Evolutionary conservation across 441 rosid genomes (phyloP).

Genomic region (Adansonia gregorii): DNA sequence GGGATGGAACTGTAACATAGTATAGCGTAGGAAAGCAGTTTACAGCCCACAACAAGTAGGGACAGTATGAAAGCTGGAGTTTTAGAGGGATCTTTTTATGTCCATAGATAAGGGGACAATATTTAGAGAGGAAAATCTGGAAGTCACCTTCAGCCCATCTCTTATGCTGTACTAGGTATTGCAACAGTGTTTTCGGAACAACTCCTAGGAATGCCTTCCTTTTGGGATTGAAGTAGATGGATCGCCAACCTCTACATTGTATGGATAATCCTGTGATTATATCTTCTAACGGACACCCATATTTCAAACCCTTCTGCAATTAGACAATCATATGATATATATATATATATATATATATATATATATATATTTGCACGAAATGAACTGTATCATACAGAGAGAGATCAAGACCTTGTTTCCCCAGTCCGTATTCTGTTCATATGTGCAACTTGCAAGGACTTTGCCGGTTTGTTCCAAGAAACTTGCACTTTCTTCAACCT

Average conservation of each 20-base stretch:
- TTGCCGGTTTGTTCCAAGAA: not conserved
- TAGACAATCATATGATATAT: not conserved
- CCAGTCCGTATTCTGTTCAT: constrained; percentile 63
- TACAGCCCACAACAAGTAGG: constrained; percentile 63
- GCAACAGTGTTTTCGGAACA: constrained; percentile 54
- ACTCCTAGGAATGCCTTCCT: constrained; percentile 62
- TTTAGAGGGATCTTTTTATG: constrained; percentile 55
- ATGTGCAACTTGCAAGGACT: constrained; percentile 40
- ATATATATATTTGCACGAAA: not conserved
- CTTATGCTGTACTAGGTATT: constrained; percentile 66
- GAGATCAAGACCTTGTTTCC: constrained; percentile 55
- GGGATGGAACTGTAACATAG: constrained; percentile 58
- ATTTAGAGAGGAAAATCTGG: constrained; percentile 58
- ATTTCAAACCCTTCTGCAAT: constrained; percentile 68
- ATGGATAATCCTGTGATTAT: constrained; percentile 69
- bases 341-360: too few species aligned
- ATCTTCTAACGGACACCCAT: constrained; percentile 71
- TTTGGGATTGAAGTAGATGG: constrained; percentile 59
- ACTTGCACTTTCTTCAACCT: constrained; percentile 19
- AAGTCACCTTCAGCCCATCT: constrained; percentile 80
- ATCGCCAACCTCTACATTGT: constrained; percentile 73
- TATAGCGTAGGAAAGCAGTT: constrained; percentile 49
- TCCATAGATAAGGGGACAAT: constrained; percentile 58
- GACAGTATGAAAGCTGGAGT: constrained; percentile 47
- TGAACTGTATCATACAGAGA: not conserved